Percentiles rank a stretch among this genome's conserved stretches.
These are phyloP conservation scores for Paraphoma sp. DNA, from an alignment of 2,329 filamentous ascomycete genomes.

Conservation along the genomic window DNA sequence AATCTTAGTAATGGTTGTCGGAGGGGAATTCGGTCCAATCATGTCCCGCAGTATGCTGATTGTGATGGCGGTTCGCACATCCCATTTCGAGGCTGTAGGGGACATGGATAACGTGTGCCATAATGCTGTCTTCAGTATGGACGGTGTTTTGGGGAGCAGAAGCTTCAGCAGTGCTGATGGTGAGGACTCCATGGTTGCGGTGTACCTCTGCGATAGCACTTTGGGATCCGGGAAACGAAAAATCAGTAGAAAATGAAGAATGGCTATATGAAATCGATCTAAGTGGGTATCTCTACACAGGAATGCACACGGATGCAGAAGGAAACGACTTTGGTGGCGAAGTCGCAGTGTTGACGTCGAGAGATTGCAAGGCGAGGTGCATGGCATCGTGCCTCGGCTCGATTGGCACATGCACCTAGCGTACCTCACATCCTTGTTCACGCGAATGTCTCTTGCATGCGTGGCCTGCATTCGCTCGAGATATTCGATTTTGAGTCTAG, in stretches of 20 bases:
- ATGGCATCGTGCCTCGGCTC: conserved; percentile 16
- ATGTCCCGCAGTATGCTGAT: conserved; percentile 71
- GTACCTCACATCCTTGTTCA: background rate
- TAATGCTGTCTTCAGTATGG: conserved; percentile 67
- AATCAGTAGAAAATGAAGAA: background rate
- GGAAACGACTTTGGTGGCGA: conserved; percentile 5
- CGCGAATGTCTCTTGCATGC: background rate
- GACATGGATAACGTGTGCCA: conserved; percentile 72
- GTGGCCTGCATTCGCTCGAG: too few relatives aligned
- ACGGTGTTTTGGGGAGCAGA: conserved; percentile 57
- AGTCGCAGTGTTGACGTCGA: conserved; percentile 21
- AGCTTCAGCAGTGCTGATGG: conserved; percentile 43
- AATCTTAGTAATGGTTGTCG: conserved; percentile 35
- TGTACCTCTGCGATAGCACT: too few relatives aligned
- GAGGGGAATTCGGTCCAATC: conserved; percentile 34
- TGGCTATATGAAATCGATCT: background rate
- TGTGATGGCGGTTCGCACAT: conserved; percentile 75
- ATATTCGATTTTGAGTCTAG: too few relatives aligned
- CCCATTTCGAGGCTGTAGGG: conserved; percentile 75
- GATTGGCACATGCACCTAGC: conserved; percentile 6
- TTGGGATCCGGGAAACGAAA: background rate
- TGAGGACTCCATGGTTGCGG: conserved; percentile 40
- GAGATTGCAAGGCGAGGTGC: conserved; percentile 2
- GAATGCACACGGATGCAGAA: background rate
- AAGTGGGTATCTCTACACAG: background rate